These are phyloP conservation scores for Bjerkandera adusta DNA, from an alignment of 1,284 basidiomycete species.

Conservation along the genomic window DNA sequence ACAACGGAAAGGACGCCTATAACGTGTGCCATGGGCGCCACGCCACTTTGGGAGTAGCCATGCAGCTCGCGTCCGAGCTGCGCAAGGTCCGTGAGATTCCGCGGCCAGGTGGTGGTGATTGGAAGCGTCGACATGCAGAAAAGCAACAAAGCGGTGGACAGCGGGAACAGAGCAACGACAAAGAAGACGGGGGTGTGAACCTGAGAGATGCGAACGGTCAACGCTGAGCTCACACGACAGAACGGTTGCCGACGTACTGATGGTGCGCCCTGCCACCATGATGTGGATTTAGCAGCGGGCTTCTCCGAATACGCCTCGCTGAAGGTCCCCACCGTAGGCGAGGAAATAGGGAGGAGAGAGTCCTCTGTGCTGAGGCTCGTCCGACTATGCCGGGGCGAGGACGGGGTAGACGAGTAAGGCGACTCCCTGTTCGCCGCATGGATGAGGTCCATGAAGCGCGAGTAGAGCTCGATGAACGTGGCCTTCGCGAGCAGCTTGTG, in stretches of 20 bases:
- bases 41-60: conserved; percentile 71
- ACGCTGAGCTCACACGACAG: background rate
- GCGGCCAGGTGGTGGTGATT: conserved; percentile 73
- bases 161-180: conserved; percentile 65
- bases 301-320: conserved; percentile 44
- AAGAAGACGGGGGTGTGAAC: conserved; percentile 62
- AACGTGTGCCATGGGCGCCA: conserved; percentile 62
- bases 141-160: conserved; percentile 54
- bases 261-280: conserved; percentile 42
- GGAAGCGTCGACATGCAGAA: conserved; percentile 57
- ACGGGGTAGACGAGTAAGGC: conserved; percentile 37
- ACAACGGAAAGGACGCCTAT: conserved; percentile 82
- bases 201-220: conserved; percentile 35
- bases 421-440: conserved; percentile 34
- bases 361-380: conserved; percentile 50
- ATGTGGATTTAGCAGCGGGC: conserved; percentile 25
- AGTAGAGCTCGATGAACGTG: conserved; percentile 49
- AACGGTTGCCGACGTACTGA: conserved; percentile 41
- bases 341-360: conserved; percentile 67
- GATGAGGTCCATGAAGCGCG: conserved; percentile 50
- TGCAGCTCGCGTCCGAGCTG: conserved; percentile 72
- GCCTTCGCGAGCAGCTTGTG: conserved; percentile 29
- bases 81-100: conserved; percentile 70
- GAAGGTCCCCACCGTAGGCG: conserved; percentile 52
- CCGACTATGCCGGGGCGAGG: conserved; percentile 43